Base-by-base conservation (phyloP, 2,329 filamentous ascomycete genomes). In the Ascochyta koolunga region DNA sequence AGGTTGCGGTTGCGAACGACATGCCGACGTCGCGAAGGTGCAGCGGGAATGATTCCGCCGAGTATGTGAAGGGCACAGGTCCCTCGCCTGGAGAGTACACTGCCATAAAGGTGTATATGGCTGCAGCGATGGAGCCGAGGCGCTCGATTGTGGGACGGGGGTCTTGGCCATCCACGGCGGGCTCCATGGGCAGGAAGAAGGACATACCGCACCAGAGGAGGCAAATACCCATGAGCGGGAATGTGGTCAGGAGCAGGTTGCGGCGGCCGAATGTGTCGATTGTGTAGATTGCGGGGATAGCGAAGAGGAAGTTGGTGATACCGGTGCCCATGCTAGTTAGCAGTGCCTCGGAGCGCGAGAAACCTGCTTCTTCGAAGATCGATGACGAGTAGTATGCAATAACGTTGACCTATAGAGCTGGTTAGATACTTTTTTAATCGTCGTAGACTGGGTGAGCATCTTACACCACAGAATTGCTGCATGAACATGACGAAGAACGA, bases 41-140 rank as follows among this genome's bases (percentile, higher is more conserved):
- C 16, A 79, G 72, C 0, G 78, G 78, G 62, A 78, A 80, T 0
- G 72, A 67, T 50, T 80, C 78, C 13, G 78, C 78, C 0, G 70
- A 67, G 54, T 75, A 75, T 0, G 77, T 78, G 21, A 71, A 69
- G 0, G 67, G 66, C 2, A 71, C 69, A 2, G 68, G 66, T 1
- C 66, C 68, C 50, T 69, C 67, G 6, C 69, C 68, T 6, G 68
- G 69, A 0, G 64, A 68, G 45, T 71, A 71, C 22, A 79, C 77
- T 15, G 82, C 76, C 60, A 81, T 81, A 64, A 83, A 83, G 16
- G 82, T 72, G 73, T 79, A 84, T 46, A 78, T 73, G 41, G 73
- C 74, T 1, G 71, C 66, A 5, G 75, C 76, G 27, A 79, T 72
- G 22, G 65, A 72, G 27, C 66, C 73, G 15, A 64, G 60, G 16